phyloP scores from a whole-genome alignment of 1,284 basidiomycete genomes.

The Irpex sp. region DNA sequence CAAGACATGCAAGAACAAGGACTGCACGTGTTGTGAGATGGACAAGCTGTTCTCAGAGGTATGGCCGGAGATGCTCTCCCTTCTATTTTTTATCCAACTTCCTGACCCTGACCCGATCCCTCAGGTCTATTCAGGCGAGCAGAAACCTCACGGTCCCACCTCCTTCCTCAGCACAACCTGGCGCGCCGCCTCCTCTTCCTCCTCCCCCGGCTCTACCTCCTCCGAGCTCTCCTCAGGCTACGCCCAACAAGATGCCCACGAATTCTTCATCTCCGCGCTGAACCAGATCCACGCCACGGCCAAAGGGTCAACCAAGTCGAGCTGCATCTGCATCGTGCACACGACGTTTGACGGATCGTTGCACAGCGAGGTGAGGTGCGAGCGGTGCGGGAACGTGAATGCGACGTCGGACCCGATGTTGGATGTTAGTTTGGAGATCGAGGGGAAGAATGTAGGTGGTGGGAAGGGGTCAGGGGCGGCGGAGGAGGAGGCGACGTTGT shows the following conservation, averaged over 20 bases:
- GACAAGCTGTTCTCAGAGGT: constrained; percentile 90
- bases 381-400: constrained; percentile 71
- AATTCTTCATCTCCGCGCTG: constrained; percentile 81
- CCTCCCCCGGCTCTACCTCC: constrained; percentile 78
- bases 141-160: constrained; percentile 77
- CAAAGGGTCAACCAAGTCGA: constrained; percentile 65
- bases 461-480: constrained; percentile 33
- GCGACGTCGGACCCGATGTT: constrained; percentile 87
- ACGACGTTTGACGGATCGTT: constrained; percentile 86
- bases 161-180: constrained; percentile 86
- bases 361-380: constrained; percentile 89
- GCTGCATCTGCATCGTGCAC: constrained; percentile 92
- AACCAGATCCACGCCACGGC: constrained; percentile 85
- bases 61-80: background rate
- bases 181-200: constrained; percentile 80
- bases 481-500: constrained; percentile 56
- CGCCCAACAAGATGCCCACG: constrained; percentile 93
- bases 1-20: constrained; percentile 63
- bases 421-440: constrained; percentile 88
- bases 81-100: background rate
- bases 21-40: constrained; percentile 95
- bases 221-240: constrained; percentile 78
- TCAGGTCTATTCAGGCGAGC: constrained; percentile 71
- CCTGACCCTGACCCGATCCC: background rate
- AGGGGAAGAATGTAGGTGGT: constrained; percentile 36